phyloP scores from a whole-genome alignment of 495 filamentous ascomycete genomes.

The Penicillium coffeae region DNA sequence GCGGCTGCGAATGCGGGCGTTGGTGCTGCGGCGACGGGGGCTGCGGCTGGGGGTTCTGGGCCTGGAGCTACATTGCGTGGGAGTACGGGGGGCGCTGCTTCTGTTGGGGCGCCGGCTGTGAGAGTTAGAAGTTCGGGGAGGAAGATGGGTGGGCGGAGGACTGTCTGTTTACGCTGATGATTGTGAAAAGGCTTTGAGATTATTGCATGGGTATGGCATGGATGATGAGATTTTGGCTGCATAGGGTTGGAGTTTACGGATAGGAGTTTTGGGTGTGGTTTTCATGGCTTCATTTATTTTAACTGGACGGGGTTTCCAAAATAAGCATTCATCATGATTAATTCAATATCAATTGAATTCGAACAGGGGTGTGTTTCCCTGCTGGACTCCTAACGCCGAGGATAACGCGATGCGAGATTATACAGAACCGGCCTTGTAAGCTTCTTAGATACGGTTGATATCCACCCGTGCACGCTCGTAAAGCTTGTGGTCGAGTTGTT shows the following conservation, averaged over 20 bases:
- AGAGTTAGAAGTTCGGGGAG: conserved; percentile 25
- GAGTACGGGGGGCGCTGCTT: conserved; percentile 22
- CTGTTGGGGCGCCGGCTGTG: conserved; percentile 15
- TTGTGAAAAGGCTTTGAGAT: neutral
- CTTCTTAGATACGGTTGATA: conserved; percentile 65
- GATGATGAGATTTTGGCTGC: conserved; percentile 1
- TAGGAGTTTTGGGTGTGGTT: conserved; percentile 11
- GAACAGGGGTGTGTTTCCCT: neutral
- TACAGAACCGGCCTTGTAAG: conserved; percentile 9
- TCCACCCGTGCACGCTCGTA: conserved; percentile 84
- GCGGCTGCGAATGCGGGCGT: conserved; percentile 9
- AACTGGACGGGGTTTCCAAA: neutral
- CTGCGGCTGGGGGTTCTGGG: conserved; percentile 31
- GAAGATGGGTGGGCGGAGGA: conserved; percentile 38
- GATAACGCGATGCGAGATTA: conserved; percentile 22
- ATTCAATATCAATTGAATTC: neutral
- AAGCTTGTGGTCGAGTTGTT: conserved; percentile 64
- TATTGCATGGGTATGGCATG: too few relatives aligned
- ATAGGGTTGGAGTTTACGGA: too few relatives aligned
- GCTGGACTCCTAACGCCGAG: conserved; percentile 16
- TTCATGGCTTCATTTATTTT: conserved; percentile 1
- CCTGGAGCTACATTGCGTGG: conserved; percentile 49
- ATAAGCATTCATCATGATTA: neutral
- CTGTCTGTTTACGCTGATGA: conserved; percentile 35
- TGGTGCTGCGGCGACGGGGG: conserved; percentile 1